These are phyloP conservation scores for Metschnikowia drakensbergensis DNA, from an alignment of 805 yeast genomes.

Conservation along the genomic window DNA sequence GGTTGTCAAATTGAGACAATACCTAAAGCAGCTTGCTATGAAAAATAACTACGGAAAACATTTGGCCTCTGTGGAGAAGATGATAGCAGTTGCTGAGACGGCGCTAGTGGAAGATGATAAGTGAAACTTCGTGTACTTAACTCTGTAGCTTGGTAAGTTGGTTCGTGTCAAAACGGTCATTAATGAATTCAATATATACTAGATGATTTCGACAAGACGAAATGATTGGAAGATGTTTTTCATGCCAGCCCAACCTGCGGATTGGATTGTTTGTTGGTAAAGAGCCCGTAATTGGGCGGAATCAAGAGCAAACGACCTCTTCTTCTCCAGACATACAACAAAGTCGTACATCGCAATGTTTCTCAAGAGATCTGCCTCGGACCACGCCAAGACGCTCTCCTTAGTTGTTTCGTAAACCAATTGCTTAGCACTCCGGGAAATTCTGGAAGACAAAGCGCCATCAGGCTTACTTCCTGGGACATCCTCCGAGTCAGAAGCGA, in stretches of 20 bases:
- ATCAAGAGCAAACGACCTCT: slow-evolving; percentile 7
- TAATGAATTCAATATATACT: background rate
- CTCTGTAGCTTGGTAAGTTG: background rate
- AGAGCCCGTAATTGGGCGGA: slow-evolving; percentile 9
- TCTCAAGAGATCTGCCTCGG: slow-evolving; percentile 15
- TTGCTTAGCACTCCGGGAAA: slow-evolving; percentile 2
- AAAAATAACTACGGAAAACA: slow-evolving; percentile 75
- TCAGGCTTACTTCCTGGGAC: slow-evolving; percentile 2
- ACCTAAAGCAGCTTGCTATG: slow-evolving; percentile 63
- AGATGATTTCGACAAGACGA: slow-evolving; percentile 3
- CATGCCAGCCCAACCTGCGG: slow-evolving; percentile 7
- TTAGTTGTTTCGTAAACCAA: slow-evolving; percentile 3
- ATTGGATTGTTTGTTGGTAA: slow-evolving; percentile 8
- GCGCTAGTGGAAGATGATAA: slow-evolving; percentile 39
- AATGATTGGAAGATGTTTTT: slow-evolving; percentile 2
- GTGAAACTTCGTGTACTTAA: slow-evolving; percentile 2
- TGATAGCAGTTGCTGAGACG: slow-evolving; percentile 54
- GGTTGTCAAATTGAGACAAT: slow-evolving; percentile 73
- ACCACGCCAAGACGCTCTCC: slow-evolving; percentile 10
- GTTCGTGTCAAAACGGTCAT: too few relatives aligned
- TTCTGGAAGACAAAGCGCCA: slow-evolving; percentile 2
- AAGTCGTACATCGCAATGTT: slow-evolving; percentile 12
- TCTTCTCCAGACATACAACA: slow-evolving; percentile 7
- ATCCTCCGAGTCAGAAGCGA: slow-evolving; percentile 14
- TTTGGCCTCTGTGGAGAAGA: slow-evolving; percentile 75